phyloP scores from a whole-genome alignment of 495 filamentous ascomycete genomes.

The Trichoderma erinaceum region DNA sequence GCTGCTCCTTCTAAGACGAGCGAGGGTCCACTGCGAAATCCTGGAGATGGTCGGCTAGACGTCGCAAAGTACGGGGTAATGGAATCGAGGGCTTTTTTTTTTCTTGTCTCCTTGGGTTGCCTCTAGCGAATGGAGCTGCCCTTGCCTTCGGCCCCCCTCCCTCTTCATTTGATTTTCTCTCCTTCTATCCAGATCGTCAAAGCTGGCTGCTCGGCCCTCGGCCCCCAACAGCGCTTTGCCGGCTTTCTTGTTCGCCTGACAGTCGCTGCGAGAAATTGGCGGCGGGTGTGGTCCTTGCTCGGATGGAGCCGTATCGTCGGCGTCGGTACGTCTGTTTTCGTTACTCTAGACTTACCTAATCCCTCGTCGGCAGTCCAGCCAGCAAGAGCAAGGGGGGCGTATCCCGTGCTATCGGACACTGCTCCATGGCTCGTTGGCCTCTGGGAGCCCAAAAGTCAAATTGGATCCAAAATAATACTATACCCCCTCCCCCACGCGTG shows the following conservation, averaged over 20 bases:
- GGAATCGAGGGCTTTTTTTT: not conserved
- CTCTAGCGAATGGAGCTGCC: not conserved
- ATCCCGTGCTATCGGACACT: not conserved
- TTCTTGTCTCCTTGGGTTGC: not conserved
- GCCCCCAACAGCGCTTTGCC: slow-evolving; percentile 5
- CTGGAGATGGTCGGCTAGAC: not conserved
- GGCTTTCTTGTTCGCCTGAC: not conserved
- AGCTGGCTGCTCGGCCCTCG: not conserved
- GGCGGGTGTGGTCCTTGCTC: not conserved
- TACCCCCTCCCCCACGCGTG: slow-evolving; percentile 6
- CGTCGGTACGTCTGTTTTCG: slow-evolving; percentile 1
- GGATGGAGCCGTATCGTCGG: slow-evolving; percentile 1
- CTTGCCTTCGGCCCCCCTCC: not conserved
- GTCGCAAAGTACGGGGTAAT: slow-evolving; percentile 1
- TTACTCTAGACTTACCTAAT: slow-evolving; percentile 14
- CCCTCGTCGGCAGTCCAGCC: not conserved
- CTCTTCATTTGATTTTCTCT: not conserved
- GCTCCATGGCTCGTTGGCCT: not conserved
- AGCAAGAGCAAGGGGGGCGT: slow-evolving; percentile 11
- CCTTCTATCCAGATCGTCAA: not conserved
- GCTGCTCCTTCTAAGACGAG: slow-evolving; percentile 10
- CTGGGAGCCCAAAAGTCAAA: slow-evolving; percentile 1
- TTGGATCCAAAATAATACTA: slow-evolving; percentile 6
- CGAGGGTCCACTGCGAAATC: slow-evolving; percentile 9
- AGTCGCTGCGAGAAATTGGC: slow-evolving; percentile 3